These are phyloP conservation scores for Pseudognaphalium luteoalbum DNA, from an alignment of 129 eudicot species.

Conservation along the genomic window DNA sequence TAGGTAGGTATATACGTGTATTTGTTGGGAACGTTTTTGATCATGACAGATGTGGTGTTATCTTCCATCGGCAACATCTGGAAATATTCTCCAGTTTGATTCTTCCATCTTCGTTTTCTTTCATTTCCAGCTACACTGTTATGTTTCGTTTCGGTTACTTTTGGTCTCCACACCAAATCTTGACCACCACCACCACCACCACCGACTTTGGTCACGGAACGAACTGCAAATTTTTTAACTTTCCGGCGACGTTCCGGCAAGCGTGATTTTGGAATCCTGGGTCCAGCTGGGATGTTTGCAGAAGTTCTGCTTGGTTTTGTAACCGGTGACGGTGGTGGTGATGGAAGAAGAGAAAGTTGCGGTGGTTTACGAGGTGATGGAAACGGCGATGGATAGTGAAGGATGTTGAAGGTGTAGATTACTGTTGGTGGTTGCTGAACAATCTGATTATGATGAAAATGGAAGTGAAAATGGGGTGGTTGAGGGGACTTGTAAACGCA, in stretches of 20 bases:
- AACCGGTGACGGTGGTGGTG: not conserved
- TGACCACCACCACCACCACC: too few species aligned
- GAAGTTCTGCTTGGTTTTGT: not conserved
- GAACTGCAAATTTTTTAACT: not conserved
- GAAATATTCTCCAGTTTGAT: not conserved
- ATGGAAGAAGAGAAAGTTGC: not conserved
- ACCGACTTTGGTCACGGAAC: not conserved
- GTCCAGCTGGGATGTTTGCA: not conserved
- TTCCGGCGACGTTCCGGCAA: not conserved
- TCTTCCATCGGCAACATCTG: conserved; percentile 1
- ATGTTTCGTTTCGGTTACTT: not conserved
- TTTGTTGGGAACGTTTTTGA: conserved; percentile 28
- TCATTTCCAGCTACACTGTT: too few species aligned
- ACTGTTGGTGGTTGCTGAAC: not conserved
- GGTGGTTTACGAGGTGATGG: not conserved
- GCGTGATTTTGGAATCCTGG: conserved; percentile 15
- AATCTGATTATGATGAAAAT: not conserved
- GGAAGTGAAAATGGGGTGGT: not conserved
- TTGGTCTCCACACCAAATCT: not conserved
- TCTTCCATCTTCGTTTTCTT: conserved; percentile 9
- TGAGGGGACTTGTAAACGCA: not conserved
- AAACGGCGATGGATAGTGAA: not conserved
- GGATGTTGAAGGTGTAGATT: not conserved
- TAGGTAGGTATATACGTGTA: conserved; percentile 10
- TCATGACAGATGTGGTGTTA: conserved; percentile 19